phyloP scores from a whole-genome alignment of 257 asterid species.

The Lavandula angustifolia region DNA sequence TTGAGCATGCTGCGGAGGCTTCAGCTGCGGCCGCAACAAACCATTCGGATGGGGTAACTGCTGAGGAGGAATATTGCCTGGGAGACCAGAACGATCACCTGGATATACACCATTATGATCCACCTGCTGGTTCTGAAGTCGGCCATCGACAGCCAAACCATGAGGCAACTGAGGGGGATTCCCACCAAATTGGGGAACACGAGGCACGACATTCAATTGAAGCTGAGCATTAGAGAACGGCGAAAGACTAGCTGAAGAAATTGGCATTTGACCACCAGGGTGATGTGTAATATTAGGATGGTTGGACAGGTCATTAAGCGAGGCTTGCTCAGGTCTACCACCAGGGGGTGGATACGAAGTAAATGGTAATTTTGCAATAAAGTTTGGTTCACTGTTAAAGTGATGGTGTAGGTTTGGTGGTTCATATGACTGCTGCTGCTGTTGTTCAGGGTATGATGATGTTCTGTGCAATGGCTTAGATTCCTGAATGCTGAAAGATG shows the following conservation, averaged over 20 bases:
- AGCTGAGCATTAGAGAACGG: conserved; percentile 59
- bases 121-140: conserved; percentile 63
- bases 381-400: conserved; percentile 71
- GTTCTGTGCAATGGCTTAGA: conserved; percentile 66
- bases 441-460: conserved; percentile 84
- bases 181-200: conserved; percentile 65
- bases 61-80: conserved; percentile 56
- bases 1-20: conserved; percentile 62
- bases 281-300: conserved; percentile 47
- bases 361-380: conserved; percentile 62
- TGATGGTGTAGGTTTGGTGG: conserved; percentile 56
- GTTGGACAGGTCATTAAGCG: conserved; percentile 54
- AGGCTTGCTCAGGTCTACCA: conserved; percentile 70
- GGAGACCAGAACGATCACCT: conserved; percentile 55
- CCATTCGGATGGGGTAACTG: conserved; percentile 69
- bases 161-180: conserved; percentile 70
- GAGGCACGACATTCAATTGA: conserved; percentile 53
- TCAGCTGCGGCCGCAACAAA: conserved; percentile 53
- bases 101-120: conserved; percentile 50
- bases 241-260: conserved; percentile 53
- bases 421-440: conserved; percentile 56
- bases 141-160: conserved; percentile 57
- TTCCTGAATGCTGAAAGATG: conserved; percentile 50
- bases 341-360: conserved; percentile 78
- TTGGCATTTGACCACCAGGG: conserved; percentile 47